Conservation (phyloP, 106 monocot genomes). For the Hemerocallis citrina region DNA sequence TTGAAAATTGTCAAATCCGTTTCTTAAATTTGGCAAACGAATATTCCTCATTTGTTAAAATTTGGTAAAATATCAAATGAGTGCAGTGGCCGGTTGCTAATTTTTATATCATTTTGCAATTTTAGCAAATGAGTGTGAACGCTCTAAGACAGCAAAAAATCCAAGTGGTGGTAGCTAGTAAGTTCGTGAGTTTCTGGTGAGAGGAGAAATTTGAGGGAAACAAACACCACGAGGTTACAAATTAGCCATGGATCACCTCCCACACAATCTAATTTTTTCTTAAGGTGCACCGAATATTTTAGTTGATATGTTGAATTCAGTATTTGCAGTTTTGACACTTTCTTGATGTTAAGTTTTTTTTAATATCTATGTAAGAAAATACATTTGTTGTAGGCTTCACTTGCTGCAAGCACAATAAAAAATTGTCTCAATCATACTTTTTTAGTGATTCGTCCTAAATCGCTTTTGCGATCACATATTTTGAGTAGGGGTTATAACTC, state of each 20-base stretch:
- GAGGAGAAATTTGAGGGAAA: not conserved
- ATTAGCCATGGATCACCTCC: not conserved
- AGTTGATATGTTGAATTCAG: too few relatives aligned
- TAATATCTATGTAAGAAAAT: too few relatives aligned
- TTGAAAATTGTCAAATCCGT: not conserved
- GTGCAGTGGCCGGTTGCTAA: not conserved
- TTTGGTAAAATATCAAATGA: not conserved
- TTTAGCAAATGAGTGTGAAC: not conserved
- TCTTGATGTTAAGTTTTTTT: too few relatives aligned
- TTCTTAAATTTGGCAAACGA: not conserved
- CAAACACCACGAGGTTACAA: not conserved
- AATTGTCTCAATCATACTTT: too few relatives aligned
- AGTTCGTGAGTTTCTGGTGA: not conserved
- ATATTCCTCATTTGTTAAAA: not conserved
- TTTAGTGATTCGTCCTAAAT: too few relatives aligned
- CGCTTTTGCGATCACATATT: too few relatives aligned
- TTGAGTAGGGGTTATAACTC: too few relatives aligned
- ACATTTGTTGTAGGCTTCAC: not conserved
- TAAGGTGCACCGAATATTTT: too few relatives aligned
- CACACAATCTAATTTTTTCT: not conserved
- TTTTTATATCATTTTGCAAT: not conserved
- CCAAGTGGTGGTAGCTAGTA: not conserved
- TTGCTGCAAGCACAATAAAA: too few relatives aligned
- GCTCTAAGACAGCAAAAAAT: too few relatives aligned
- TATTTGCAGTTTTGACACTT: too few relatives aligned